These are phyloP conservation scores for Mycena vulgaris DNA, from an alignment of 768 basidiomycete species.

Conservation along the genomic window DNA sequence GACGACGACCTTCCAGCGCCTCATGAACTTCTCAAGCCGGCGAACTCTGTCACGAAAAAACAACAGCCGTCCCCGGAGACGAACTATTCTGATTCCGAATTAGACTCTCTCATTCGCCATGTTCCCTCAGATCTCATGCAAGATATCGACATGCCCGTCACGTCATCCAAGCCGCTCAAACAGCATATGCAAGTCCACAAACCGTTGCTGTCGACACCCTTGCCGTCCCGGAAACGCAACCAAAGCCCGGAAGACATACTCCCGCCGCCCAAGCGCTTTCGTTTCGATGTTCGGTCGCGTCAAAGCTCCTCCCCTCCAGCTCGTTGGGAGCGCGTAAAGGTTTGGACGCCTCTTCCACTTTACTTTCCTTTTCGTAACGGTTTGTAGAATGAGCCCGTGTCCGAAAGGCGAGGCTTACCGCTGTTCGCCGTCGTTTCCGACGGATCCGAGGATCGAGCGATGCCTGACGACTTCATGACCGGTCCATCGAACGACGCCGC, in stretches of 20 bases:
- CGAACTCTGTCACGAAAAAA: constrained; percentile 37
- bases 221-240: constrained; percentile 28
- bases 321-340: constrained; percentile 6
- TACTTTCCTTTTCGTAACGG: background rate
- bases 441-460: constrained; percentile 2
- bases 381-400: background rate
- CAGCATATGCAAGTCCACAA: background rate
- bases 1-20: constrained; percentile 64
- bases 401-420: background rate
- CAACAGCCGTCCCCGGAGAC: constrained; percentile 47
- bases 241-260: constrained; percentile 1
- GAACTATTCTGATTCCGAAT: constrained; percentile 60
- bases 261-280: constrained; percentile 25
- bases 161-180: background rate
- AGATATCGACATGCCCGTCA: background rate
- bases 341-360: background rate
- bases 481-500: constrained; percentile 8
- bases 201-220: constrained; percentile 20
- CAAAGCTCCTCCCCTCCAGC: constrained; percentile 18
- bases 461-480: constrained; percentile 16
- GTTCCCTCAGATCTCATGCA: constrained; percentile 48
- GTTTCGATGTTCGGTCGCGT: constrained; percentile 5
- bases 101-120: constrained; percentile 60
- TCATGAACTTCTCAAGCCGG: constrained; percentile 48
- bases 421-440: constrained; percentile 21